A percentile compares a stretch with the other conserved stretches of the same genome.
Conservation (phyloP, 2,329 filamentous ascomycete species). For the Didymella glomerata region DNA sequence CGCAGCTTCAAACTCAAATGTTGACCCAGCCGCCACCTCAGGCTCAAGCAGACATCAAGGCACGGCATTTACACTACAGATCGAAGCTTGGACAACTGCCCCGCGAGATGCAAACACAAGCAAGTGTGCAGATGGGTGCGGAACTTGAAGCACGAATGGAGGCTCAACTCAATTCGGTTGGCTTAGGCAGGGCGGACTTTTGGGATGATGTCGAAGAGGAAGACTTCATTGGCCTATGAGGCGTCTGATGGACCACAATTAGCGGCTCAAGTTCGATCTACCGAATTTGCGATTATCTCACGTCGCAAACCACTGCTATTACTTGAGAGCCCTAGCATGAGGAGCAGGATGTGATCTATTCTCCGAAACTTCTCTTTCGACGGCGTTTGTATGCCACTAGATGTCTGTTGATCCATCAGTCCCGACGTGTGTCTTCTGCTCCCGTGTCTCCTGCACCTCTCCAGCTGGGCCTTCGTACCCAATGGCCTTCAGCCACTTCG, state of each 20-base stretch:
- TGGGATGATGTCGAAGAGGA: not conserved
- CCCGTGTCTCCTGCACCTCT: conserved; percentile 26
- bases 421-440: conserved; percentile 17
- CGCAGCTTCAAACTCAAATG: not conserved
- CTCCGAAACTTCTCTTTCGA: not conserved
- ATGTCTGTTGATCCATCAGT: conserved; percentile 6
- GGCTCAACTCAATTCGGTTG: not conserved
- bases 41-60: not conserved
- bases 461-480: conserved; percentile 29
- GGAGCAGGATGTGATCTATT: not conserved
- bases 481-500: conserved; percentile 51
- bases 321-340: not conserved
- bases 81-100: not conserved
- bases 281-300: no score
- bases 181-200: not conserved
- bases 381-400: not conserved
- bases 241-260: no score
- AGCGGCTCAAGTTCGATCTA: no score
- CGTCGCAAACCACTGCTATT: no score
- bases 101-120: not conserved
- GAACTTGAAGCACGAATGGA: not conserved
- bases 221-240: not conserved
- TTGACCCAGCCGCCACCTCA: not conserved
- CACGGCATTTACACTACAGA: not conserved
- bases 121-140: not conserved